A percentile compares a stretch with the other conserved stretches of the same genome.
Conservation (phyloP, 1,139 yeast genomes). For the Lizanozyma gosingica region DNA sequence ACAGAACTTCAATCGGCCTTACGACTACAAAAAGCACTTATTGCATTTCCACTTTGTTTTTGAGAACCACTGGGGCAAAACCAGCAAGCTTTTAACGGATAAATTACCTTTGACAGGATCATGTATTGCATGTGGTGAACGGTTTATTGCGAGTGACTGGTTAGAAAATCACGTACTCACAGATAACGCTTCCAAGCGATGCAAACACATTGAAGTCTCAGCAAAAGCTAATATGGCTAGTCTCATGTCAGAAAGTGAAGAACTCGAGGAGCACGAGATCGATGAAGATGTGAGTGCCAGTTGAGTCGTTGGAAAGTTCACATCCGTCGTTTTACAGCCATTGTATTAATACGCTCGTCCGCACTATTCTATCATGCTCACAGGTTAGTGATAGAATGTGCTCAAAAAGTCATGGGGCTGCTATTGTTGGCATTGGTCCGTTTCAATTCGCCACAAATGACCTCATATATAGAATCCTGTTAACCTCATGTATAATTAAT, state of each 20-base stretch:
- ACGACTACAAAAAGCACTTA: constrained; percentile 61
- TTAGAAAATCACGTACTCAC: constrained; percentile 45
- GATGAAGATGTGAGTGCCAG: background rate
- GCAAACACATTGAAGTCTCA: constrained; percentile 16
- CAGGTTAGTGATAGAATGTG: too few species aligned
- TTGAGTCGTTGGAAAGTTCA: too few species aligned
- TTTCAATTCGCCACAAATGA: too few species aligned
- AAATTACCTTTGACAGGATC: constrained; percentile 45
- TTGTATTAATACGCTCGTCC: too few species aligned
- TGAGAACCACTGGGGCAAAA: constrained; percentile 39
- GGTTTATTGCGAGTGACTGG: constrained; percentile 48
- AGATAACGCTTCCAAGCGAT: constrained; percentile 16
- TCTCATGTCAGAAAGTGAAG: background rate
- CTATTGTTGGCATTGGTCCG: too few species aligned
- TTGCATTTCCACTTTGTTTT: constrained; percentile 54
- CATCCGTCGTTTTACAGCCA: too few species aligned
- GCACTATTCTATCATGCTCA: too few species aligned
- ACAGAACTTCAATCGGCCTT: constrained; percentile 59
- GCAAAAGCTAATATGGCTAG: background rate
- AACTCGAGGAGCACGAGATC: background rate
- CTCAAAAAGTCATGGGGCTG: too few species aligned
- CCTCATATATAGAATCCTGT: too few species aligned
- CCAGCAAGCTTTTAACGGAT: constrained; percentile 43
- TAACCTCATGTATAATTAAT: too few species aligned
- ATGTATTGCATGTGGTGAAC: constrained; percentile 45